Conservation (phyloP, 2,329 filamentous ascomycete species). For the Botrytis hyacinthi region DNA sequence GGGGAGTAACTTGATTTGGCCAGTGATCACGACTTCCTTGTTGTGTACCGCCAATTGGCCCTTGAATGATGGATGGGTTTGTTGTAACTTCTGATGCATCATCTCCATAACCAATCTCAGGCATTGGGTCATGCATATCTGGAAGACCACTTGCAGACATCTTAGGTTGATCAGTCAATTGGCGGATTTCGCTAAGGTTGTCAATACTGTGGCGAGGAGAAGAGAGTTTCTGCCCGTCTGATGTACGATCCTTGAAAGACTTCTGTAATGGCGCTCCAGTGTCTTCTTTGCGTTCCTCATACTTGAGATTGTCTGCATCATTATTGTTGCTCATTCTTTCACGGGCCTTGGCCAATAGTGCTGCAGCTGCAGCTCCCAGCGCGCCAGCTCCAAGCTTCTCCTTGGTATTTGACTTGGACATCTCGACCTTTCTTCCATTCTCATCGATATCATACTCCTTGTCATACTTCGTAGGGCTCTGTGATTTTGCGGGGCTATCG, state of each 20-base stretch:
- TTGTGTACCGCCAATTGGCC: conserved; percentile 54
- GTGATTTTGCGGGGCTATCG: conserved; percentile 47
- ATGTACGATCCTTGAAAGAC: conserved; percentile 65
- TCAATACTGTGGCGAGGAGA: conserved; percentile 59
- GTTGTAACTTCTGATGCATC: conserved; percentile 68
- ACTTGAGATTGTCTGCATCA: conserved; percentile 33
- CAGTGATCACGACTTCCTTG: conserved; percentile 46
- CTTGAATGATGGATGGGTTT: conserved; percentile 80
- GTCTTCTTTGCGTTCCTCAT: conserved; percentile 32
- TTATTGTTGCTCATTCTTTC: conserved; percentile 29
- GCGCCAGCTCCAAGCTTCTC: conserved; percentile 32
- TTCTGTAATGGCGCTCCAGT: conserved; percentile 56
- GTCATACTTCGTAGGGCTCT: conserved; percentile 34
- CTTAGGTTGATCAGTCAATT: conserved; percentile 45
- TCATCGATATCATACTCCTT: conserved; percentile 40
- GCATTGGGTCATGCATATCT: conserved; percentile 66
- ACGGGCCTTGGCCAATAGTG: conserved; percentile 31
- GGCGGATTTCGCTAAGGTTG: conserved; percentile 47
- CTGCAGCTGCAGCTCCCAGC: conserved; percentile 31
- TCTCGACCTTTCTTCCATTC: conserved; percentile 37
- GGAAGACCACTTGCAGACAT: conserved; percentile 71
- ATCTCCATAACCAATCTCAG: conserved; percentile 68
- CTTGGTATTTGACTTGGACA: conserved; percentile 35
- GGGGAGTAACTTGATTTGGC: conserved; percentile 55
- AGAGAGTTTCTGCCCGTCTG: conserved; percentile 52